Evolutionary conservation across 306 rosid genomes (phyloP).

Genomic region (Rubus idaeus): DNA sequence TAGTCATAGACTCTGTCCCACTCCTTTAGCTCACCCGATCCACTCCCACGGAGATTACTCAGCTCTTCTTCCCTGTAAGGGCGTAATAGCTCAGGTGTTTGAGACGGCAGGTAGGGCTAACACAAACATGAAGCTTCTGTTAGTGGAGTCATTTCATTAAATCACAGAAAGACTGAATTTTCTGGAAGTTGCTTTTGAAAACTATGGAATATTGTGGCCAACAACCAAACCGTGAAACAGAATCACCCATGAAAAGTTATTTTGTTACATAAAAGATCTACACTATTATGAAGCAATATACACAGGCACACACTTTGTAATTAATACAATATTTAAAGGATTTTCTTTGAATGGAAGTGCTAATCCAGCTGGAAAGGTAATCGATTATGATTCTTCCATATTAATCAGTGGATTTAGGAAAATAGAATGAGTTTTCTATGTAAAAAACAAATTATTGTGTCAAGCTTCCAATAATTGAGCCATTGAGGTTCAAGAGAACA

Average conservation of each 20-base stretch:
- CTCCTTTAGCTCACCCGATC: constrained; percentile 60
- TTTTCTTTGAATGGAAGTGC: not conserved
- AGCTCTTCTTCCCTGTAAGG: constrained; percentile 74
- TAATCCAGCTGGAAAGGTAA: constrained; percentile 1
- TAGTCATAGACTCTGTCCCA: constrained; percentile 99
- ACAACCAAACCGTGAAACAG: not conserved
- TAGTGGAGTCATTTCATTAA: constrained; percentile 5
- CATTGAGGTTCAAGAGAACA: not conserved
- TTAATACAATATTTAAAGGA: not conserved
- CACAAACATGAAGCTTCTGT: constrained; percentile 14
- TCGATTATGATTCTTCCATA: not conserved
- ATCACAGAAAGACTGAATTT: not conserved
- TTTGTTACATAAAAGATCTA: not conserved
- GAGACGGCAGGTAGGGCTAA: constrained; percentile 71
- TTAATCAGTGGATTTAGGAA: not conserved
- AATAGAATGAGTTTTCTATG: too few species aligned
- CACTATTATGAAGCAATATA: not conserved
- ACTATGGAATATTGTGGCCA: too few species aligned
- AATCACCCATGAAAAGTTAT: not conserved
- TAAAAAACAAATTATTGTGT: too few species aligned
- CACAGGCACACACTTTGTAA: too few species aligned
- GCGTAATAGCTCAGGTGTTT: constrained; percentile 61
- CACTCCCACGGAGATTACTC: constrained; percentile 57
- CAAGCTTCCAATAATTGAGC: not conserved
- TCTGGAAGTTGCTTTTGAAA: too few species aligned